phyloP scores from a whole-genome alignment of 2,329 filamentous ascomycete species.

The Botrytis porri region DNA sequence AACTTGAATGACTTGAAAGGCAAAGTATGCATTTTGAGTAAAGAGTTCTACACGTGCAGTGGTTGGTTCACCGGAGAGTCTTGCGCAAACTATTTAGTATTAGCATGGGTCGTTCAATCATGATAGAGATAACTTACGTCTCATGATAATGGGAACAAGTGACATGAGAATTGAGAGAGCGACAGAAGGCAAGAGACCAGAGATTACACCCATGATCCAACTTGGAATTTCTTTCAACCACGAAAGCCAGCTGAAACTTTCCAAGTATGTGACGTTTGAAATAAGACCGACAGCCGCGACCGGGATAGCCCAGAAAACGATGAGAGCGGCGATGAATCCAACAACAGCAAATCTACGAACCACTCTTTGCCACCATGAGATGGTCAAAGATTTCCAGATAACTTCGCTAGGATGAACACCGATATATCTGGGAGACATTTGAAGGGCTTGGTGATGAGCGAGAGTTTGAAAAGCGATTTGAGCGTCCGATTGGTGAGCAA shows the following conservation, averaged over 20 bases:
- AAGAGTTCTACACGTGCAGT: constrained; percentile 78
- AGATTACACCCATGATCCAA: constrained; percentile 75
- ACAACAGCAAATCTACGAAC: constrained; percentile 67
- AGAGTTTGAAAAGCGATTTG: constrained; percentile 85
- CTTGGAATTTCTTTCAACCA: constrained; percentile 72
- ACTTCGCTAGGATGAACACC: constrained; percentile 80
- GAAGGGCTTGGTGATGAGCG: constrained; percentile 79
- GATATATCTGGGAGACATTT: constrained; percentile 79
- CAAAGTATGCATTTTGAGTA: constrained; percentile 88
- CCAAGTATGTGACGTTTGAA: constrained; percentile 75
- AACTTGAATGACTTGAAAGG: constrained; percentile 85
- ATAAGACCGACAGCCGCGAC: constrained; percentile 79
- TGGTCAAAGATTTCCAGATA: constrained; percentile 80
- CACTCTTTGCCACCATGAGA: constrained; percentile 84
- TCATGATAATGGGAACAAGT: constrained; percentile 76
- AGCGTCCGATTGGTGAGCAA: constrained; percentile 75
- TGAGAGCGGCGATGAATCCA: constrained; percentile 70
- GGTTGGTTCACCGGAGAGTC: constrained; percentile 75
- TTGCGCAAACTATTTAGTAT: constrained; percentile 62
- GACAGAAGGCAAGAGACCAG: constrained; percentile 78
- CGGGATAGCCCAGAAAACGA: constrained; percentile 81
- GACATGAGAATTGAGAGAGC: constrained; percentile 81
- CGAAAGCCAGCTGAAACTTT: constrained; percentile 62
- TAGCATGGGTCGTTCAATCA: constrained; percentile 16
- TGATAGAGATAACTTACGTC: constrained; percentile 51